Percentiles rank a stretch among this genome's conserved stretches.
Evolutionary conservation across 2,329 filamentous ascomycete genomes (phyloP).

Genomic region (Tolypocladium tropicale): DNA sequence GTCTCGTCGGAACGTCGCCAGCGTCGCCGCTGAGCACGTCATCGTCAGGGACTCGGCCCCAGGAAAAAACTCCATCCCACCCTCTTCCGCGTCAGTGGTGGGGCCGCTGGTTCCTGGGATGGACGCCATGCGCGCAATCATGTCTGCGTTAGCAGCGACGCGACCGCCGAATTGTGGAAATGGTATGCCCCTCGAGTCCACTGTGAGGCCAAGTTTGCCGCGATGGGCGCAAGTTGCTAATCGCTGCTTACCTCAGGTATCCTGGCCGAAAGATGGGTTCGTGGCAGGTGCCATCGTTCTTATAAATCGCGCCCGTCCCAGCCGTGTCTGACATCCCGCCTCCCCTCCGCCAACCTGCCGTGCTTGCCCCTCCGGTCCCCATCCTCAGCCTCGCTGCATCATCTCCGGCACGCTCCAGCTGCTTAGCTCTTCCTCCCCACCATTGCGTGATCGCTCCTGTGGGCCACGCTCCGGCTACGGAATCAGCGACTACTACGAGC

Average conservation of each 20-base stretch:
- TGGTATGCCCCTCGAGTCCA: neutral
- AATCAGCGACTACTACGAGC: neutral
- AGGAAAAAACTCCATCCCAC: conserved; percentile 1
- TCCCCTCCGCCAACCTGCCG: neutral
- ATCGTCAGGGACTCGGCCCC: conserved; percentile 2
- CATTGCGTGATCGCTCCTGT: conserved; percentile 19
- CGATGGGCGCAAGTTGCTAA: neutral
- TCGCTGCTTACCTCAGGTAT: neutral
- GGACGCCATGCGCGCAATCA: neutral
- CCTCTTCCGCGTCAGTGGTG: neutral
- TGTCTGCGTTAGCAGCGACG: neutral
- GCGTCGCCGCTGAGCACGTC: conserved; percentile 4
- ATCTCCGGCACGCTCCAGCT: conserved; percentile 4
- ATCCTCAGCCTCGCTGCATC: neutral
- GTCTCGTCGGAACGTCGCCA: neutral
- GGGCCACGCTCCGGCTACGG: conserved; percentile 4
- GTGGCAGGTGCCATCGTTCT: neutral
- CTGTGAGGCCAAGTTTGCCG: neutral
- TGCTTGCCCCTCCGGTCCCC: neutral
- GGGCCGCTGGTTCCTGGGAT: neutral
- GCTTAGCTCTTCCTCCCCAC: conserved; percentile 14
- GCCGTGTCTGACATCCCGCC: neutral
- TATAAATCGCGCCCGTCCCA: neutral
- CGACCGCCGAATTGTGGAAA: neutral
- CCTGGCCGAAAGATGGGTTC: neutral